Percentiles rank a stretch among this genome's conserved stretches.
These are phyloP conservation scores for Trametes cingulata DNA, from an alignment of 768 basidiomycete species.

Conservation along the genomic window DNA sequence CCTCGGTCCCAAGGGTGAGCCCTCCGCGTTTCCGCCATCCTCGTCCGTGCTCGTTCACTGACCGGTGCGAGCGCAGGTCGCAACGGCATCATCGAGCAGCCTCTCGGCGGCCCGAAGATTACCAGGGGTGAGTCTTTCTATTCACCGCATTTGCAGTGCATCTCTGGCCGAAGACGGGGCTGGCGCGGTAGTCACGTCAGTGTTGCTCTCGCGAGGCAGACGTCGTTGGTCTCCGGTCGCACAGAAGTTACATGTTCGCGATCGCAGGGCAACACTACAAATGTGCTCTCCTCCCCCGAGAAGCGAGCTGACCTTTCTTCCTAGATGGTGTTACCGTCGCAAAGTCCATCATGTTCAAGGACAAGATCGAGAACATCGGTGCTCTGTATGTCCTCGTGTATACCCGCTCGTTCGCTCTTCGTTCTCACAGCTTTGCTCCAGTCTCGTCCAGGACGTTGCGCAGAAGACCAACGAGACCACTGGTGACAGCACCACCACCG, in stretches of 20 bases:
- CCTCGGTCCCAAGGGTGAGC: conserved; percentile 89
- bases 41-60: conserved; percentile 7
- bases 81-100: conserved; percentile 98
- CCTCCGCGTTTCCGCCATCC: not conserved
- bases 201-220: too few relatives aligned
- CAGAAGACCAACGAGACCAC: conserved; percentile 96
- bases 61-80: conserved; percentile 54
- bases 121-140: conserved; percentile 72
- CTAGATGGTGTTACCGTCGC: conserved; percentile 98
- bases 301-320: not conserved
- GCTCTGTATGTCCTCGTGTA: conserved; percentile 68
- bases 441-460: conserved; percentile 94
- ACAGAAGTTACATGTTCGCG: too few relatives aligned
- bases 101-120: conserved; percentile 89
- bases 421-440: conserved; percentile 33
- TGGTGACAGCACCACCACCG: conserved; percentile 97
- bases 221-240: too few relatives aligned
- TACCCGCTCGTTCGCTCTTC: not conserved
- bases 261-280: not conserved
- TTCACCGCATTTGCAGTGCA: too few relatives aligned
- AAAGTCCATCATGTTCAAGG: conserved; percentile 89
- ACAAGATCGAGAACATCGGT: conserved; percentile 99
- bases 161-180: too few relatives aligned
- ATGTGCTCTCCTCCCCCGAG: not conserved
- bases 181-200: too few relatives aligned